These are phyloP conservation scores for Fusarium austroafricanum DNA, from an alignment of 2,329 filamentous ascomycete genomes.

Conservation along the genomic window DNA sequence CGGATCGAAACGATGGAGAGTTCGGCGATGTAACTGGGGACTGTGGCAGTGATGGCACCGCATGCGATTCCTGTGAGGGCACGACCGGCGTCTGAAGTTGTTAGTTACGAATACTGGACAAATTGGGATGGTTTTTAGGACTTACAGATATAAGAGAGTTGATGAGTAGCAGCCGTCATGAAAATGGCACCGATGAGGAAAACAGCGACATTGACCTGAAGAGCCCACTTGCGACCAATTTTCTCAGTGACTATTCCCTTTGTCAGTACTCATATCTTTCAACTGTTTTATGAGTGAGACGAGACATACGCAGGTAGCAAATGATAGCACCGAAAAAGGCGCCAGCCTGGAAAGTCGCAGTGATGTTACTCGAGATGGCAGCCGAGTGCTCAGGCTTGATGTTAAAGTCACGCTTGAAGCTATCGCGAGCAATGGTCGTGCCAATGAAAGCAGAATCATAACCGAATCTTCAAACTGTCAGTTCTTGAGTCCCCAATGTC, in stretches of 20 bases:
- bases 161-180: slow-evolving; percentile 55
- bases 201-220: slow-evolving; percentile 58
- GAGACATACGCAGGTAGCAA: slow-evolving; percentile 54
- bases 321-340: slow-evolving; percentile 65
- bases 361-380: slow-evolving; percentile 57
- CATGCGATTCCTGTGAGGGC: slow-evolving; percentile 68
- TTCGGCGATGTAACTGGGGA: slow-evolving; percentile 73
- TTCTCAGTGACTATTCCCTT: slow-evolving; percentile 55
- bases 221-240: slow-evolving; percentile 62
- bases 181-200: slow-evolving; percentile 59
- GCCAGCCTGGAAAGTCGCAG: slow-evolving; percentile 61
- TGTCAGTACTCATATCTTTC: neutral
- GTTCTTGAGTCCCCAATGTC: neutral
- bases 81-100: slow-evolving; percentile 63
- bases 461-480: slow-evolving; percentile 54
- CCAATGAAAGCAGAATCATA: slow-evolving; percentile 67
- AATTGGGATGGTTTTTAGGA: rapidly evolving
- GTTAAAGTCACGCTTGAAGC: slow-evolving; percentile 58
- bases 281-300: no score
- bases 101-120: neutral
- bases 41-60: slow-evolving; percentile 67
- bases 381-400: slow-evolving; percentile 47
- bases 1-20: slow-evolving; percentile 68
- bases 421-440: slow-evolving; percentile 62
- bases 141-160: slow-evolving; percentile 58